Conservation (phyloP, 768 basidiomycete genomes). For the Pholiota microspora region DNA sequence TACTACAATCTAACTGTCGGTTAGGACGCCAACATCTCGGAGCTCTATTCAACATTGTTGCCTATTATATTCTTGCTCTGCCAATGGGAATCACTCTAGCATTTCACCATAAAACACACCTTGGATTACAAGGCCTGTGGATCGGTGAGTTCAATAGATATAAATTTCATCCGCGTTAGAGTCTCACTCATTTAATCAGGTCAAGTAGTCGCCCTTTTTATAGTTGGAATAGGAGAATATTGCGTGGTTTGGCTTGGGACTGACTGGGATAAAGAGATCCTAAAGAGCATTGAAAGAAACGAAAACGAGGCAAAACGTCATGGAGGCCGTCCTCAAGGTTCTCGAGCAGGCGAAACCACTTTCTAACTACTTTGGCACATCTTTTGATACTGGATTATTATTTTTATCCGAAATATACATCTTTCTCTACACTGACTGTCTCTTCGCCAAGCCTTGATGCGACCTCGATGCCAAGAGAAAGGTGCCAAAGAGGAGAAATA, state of each 20-base stretch:
- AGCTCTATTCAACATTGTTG: slow-evolving; percentile 69
- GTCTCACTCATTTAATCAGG: slow-evolving; percentile 34
- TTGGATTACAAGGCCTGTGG: slow-evolving; percentile 76
- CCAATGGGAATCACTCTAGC: slow-evolving; percentile 76
- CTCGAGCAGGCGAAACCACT: background rate
- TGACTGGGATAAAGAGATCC: slow-evolving; percentile 64
- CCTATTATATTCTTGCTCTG: slow-evolving; percentile 78
- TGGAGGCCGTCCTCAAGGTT: background rate
- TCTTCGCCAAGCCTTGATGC: background rate
- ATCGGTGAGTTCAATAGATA: slow-evolving; percentile 55
- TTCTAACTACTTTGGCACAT: background rate
- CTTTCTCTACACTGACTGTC: background rate
- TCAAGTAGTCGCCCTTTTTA: slow-evolving; percentile 70
- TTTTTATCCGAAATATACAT: background rate
- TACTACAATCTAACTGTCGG: background rate
- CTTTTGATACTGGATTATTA: no score
- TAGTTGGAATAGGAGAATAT: slow-evolving; percentile 71
- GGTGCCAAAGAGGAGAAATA: slow-evolving; percentile 16
- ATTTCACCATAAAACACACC: slow-evolving; percentile 43
- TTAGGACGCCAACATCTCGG: slow-evolving; percentile 71
- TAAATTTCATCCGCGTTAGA: no score
- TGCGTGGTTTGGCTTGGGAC: slow-evolving; percentile 53
- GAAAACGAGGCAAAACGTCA: slow-evolving; percentile 40
- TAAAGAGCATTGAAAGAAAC: slow-evolving; percentile 50
- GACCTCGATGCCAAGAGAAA: slow-evolving; percentile 3